Percentiles rank a stretch among this genome's conserved stretches.
These are phyloP conservation scores for Aureobasidium sp. DNA, from an alignment of 2,329 filamentous ascomycete species.

Conservation along the genomic window DNA sequence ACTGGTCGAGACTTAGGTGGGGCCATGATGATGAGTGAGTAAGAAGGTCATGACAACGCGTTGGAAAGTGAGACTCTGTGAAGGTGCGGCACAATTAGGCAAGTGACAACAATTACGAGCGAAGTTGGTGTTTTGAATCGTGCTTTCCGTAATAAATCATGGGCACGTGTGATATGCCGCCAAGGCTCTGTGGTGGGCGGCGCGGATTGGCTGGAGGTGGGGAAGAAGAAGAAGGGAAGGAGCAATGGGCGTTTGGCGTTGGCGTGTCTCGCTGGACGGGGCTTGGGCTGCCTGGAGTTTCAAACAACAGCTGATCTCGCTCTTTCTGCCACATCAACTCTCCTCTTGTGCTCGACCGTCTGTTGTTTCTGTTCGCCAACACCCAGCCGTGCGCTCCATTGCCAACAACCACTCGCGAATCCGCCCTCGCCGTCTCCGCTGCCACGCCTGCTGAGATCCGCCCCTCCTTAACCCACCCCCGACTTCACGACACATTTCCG, in stretches of 20 bases:
- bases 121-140: not conserved
- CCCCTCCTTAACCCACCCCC: conserved; percentile 12
- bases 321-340: not conserved
- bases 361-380: not conserved
- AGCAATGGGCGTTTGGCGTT: not conserved
- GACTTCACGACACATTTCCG: conserved; percentile 26
- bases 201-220: not conserved
- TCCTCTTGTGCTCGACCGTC: not conserved
- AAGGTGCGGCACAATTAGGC: not conserved
- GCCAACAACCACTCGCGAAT: not conserved
- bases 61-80: not conserved
- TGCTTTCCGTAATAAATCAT: not conserved
- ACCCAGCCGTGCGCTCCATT: not conserved
- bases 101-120: not conserved
- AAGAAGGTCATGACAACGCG: not conserved
- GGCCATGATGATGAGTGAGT: not conserved
- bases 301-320: conserved; percentile 7
- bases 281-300: conserved; percentile 12
- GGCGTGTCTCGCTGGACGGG: not conserved
- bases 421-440: not conserved
- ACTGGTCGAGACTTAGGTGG: not conserved
- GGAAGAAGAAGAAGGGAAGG: not conserved
- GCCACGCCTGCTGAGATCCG: not conserved
- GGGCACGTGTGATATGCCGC: not conserved
- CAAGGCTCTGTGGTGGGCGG: not conserved